Conservation (phyloP, 306 rosid genomes). For the Albizia julibrissin region DNA sequence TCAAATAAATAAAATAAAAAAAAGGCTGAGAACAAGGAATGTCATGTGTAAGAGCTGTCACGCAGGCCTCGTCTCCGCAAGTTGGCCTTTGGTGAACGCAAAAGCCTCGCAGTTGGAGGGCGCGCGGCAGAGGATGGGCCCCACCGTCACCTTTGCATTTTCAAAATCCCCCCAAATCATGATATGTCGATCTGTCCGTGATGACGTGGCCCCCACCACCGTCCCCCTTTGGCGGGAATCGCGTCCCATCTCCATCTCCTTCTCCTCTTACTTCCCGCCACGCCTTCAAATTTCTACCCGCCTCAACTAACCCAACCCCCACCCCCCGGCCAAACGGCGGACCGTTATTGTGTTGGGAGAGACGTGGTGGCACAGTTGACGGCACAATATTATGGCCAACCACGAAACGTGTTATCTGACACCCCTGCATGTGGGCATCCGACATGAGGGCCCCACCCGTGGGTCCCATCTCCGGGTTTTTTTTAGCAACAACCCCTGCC, state of each 20-base stretch:
- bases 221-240: constrained; percentile 51
- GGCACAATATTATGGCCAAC: constrained; percentile 35
- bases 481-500: not conserved
- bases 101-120: not conserved
- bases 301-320: not conserved
- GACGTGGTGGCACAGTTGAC: constrained; percentile 12
- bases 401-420: constrained; percentile 56
- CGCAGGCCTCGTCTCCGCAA: constrained; percentile 8
- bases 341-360: constrained; percentile 1
- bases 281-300: not conserved
- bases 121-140: not conserved
- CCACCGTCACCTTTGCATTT: not conserved
- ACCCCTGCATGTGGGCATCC: constrained; percentile 38
- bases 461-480: constrained; percentile 13
- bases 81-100: not conserved
- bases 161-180: not conserved
- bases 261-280: constrained; percentile 41
- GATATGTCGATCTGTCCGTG: not conserved
- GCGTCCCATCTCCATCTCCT: not conserved
- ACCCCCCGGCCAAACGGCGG: not conserved
- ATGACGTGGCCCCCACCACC: constrained; percentile 29
- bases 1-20: no score
- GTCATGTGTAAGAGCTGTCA: constrained; percentile 16
- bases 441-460: not conserved
- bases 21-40: not conserved